Evolutionary conservation across 73 alveolate genomes (phyloP).

Genomic region (Stentor roeselii): DNA sequence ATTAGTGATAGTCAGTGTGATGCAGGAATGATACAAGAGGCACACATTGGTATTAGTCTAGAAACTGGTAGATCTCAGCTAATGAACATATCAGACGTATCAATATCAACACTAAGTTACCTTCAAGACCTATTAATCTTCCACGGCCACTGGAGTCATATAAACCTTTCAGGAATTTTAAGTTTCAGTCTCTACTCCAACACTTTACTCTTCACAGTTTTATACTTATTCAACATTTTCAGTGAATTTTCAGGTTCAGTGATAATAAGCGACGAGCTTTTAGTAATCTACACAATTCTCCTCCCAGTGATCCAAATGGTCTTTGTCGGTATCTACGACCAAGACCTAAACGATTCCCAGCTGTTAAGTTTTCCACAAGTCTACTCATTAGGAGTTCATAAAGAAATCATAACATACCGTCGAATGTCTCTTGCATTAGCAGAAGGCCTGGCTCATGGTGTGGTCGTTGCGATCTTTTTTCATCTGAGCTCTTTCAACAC

Average conservation of each 20-base stretch:
- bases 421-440: neutral
- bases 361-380: neutral
- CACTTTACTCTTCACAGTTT: neutral
- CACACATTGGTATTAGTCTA: neutral
- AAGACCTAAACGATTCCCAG: neutral
- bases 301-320: neutral
- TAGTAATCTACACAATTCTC: neutral
- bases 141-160: neutral
- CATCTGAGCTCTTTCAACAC: neutral
- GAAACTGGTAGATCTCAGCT: neutral
- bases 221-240: neutral
- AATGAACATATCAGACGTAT: neutral
- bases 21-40: neutral
- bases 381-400: neutral
- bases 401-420: neutral
- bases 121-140: no score
- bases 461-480: neutral
- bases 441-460: neutral
- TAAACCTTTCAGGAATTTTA: neutral
- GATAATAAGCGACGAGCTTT: neutral
- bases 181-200: neutral
- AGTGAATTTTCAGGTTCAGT: neutral
- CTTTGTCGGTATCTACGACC: slow-evolving; percentile 2
- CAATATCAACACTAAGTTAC: no score
- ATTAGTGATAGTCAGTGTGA: neutral